Conservation (phyloP, 1,284 basidiomycete species). For the Marasmius oreades region DNA sequence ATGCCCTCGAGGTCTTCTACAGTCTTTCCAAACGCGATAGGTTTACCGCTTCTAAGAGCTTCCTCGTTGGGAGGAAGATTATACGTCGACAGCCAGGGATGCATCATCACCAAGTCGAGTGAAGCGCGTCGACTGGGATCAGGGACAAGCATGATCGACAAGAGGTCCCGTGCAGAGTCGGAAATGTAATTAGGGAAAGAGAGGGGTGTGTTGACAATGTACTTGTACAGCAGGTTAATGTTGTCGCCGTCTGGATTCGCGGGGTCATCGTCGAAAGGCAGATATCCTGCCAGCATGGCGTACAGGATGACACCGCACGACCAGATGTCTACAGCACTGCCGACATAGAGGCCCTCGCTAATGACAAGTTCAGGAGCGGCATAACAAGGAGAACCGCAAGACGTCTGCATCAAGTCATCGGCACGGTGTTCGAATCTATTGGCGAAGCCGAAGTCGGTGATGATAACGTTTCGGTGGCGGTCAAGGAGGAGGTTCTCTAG, state of each 20-base stretch:
- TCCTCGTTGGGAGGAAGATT: slow-evolving; percentile 17
- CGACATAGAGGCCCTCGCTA: slow-evolving; percentile 95
- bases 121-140: slow-evolving; percentile 70
- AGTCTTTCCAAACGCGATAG: slow-evolving; percentile 52
- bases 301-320: slow-evolving; percentile 98
- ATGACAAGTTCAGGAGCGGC: slow-evolving; percentile 99
- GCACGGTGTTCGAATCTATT: slow-evolving; percentile 91
- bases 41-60: slow-evolving; percentile 1
- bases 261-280: slow-evolving; percentile 99
- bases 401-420: slow-evolving; percentile 98
- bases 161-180: slow-evolving; percentile 61
- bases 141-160: slow-evolving; percentile 73
- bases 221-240: slow-evolving; percentile 99
- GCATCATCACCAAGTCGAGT: slow-evolving; percentile 65
- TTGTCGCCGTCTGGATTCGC: slow-evolving; percentile 99
- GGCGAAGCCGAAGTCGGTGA: slow-evolving; percentile 99
- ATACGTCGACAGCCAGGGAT: slow-evolving; percentile 66
- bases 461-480: slow-evolving; percentile 97
- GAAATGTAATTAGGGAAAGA: slow-evolving; percentile 95
- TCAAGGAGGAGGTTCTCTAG: slow-evolving; percentile 97
- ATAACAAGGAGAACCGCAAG: slow-evolving; percentile 97
- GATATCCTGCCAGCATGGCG: slow-evolving; percentile 98
- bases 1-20: slow-evolving; percentile 67
- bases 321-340: slow-evolving; percentile 99
- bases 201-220: slow-evolving; percentile 95